A percentile compares a stretch with the other conserved stretches of the same genome.
These are phyloP conservation scores for Sideroxylon spinosum DNA, from an alignment of 179 eudicot species.

Conservation along the genomic window DNA sequence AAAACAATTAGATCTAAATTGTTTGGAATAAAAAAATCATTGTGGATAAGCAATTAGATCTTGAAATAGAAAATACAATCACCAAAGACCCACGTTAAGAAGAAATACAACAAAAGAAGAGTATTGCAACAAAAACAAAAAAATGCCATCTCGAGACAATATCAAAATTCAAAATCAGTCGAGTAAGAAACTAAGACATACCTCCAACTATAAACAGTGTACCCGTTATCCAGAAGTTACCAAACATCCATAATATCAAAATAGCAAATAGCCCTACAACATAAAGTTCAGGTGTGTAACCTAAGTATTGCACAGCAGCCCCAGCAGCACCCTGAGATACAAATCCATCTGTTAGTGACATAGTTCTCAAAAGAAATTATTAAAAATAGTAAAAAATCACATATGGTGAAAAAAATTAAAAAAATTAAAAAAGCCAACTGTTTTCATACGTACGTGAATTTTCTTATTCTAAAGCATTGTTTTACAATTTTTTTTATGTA, in stretches of 20 bases:
- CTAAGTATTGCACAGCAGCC: slow-evolving; percentile 82
- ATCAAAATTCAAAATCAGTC: neutral
- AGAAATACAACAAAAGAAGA: neutral
- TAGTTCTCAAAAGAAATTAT: neutral
- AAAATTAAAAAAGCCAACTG: neutral
- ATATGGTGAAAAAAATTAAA: no score
- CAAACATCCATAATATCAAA: slow-evolving; percentile 91
- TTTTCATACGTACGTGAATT: no score
- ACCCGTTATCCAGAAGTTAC: slow-evolving; percentile 96
- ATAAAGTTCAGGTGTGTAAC: slow-evolving; percentile 94
- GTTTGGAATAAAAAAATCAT: neutral
- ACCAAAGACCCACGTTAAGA: neutral
- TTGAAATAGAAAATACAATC: neutral
- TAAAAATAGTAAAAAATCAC: neutral
- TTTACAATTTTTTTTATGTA: no score
- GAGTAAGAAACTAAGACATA: slow-evolving; percentile 30
- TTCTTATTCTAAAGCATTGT: no score
- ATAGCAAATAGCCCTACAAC: slow-evolving; percentile 90
- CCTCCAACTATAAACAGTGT: slow-evolving; percentile 89
- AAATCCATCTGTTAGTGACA: slow-evolving; percentile 16
- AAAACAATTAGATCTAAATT: no score
- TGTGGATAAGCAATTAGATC: neutral
- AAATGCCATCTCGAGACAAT: neutral
- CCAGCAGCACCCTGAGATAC: slow-evolving; percentile 88
- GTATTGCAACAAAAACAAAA: neutral